phyloP scores from a whole-genome alignment of 768 basidiomycete species.

The Ramaria rubella region DNA sequence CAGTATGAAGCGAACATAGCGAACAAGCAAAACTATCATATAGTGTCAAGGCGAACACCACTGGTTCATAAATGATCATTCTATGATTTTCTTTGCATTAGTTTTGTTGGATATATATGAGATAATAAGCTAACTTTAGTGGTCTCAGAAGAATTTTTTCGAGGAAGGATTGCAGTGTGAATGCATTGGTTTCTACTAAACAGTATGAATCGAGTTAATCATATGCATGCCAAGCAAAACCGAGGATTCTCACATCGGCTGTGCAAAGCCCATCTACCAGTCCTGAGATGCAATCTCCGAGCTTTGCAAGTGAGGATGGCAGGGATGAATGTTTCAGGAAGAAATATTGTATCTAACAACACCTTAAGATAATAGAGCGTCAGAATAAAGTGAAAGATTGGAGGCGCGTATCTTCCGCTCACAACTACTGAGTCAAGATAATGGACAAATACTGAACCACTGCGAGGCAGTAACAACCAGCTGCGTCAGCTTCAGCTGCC shows the following conservation, averaged over 20 bases:
- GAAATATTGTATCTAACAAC: conserved; percentile 12
- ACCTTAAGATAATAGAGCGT: background rate
- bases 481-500: background rate
- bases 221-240: background rate
- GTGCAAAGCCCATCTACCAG: conserved; percentile 25
- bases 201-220: background rate
- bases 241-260: conserved; percentile 9
- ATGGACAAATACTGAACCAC: conserved; percentile 20
- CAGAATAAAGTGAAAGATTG: background rate
- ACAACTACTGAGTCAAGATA: conserved; percentile 23
- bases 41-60: conserved; percentile 7
- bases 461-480: background rate
- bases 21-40: conserved; percentile 14
- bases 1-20: background rate
- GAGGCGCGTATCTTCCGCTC: conserved; percentile 10
- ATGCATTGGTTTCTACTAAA: conserved; percentile 22
- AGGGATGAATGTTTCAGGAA: conserved; percentile 29
- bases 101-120: conserved; percentile 20
- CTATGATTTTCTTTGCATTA: background rate
- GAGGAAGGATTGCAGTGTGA: conserved; percentile 22
- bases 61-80: background rate
- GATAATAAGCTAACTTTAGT: conserved; percentile 25
- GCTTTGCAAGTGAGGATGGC: conserved; percentile 28
- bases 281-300: conserved; percentile 18
- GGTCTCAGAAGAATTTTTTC: conserved; percentile 24